Conservation (phyloP, 139 green algal genomes). For the Chlorella sp. region DNA sequence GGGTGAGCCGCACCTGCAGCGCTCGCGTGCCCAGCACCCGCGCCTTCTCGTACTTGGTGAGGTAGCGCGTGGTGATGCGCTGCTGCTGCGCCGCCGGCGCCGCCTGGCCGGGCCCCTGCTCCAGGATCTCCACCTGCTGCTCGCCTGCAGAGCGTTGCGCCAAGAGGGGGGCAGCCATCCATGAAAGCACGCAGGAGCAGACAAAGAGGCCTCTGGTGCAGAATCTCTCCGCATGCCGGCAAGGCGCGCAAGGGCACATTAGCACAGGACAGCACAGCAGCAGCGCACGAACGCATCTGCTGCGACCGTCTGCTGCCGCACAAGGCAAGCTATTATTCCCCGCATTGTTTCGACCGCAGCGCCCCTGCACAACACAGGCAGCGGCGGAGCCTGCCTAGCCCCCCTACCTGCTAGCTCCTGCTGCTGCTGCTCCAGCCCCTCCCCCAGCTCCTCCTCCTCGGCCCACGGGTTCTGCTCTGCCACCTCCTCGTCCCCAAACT, state of each 20-base stretch:
- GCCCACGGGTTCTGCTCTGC: slow-evolving; percentile 24
- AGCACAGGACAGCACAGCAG: too few relatives aligned
- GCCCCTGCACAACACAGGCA: too few relatives aligned
- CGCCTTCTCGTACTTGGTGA: slow-evolving; percentile 99
- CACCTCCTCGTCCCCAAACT: slow-evolving; percentile 29
- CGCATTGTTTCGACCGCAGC: too few relatives aligned
- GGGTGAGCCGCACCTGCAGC: slow-evolving; percentile 85
- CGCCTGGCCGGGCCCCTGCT: slow-evolving; percentile 19
- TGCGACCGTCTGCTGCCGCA: too few relatives aligned
- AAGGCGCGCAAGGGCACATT: too few relatives aligned
- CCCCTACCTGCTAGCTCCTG: too few relatives aligned
- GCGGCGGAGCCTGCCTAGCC: too few relatives aligned
- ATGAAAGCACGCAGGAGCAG: too few relatives aligned
- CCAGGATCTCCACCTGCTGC: slow-evolving; percentile 34
- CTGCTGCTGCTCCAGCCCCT: neutral
- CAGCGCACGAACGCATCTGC: too few relatives aligned
- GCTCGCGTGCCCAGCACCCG: slow-evolving; percentile 94
- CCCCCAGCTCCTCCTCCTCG: slow-evolving; percentile 9
- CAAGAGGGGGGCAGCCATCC: neutral
- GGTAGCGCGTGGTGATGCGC: slow-evolving; percentile 94
- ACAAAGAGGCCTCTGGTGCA: too few relatives aligned
- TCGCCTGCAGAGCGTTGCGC: slow-evolving; percentile 24
- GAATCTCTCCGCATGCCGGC: too few relatives aligned
- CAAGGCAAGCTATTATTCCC: too few relatives aligned
- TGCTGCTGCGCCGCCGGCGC: neutral